Percentiles rank a stretch among this genome's conserved stretches.
phyloP scores from a whole-genome alignment of 2,329 filamentous ascomycete genomes.

The Diaporthe aspalathi region DNA sequence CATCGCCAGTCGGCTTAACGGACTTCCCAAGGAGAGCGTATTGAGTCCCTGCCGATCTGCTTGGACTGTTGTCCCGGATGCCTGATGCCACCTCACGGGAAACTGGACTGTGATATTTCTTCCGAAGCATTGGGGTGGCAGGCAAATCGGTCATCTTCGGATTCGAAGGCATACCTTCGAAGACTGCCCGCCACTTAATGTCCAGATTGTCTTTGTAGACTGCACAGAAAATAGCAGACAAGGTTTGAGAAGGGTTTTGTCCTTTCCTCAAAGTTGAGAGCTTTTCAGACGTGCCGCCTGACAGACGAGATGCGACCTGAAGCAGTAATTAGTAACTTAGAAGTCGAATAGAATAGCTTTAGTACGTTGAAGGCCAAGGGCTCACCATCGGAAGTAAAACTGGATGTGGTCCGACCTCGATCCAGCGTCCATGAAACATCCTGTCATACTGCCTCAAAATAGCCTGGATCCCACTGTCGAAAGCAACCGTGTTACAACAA shows the following conservation, averaged over 20 bases:
- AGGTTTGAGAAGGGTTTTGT: not conserved
- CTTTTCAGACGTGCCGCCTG: not conserved
- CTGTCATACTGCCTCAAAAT: not conserved
- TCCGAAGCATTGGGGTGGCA: not conserved
- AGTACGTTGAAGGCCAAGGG: no score
- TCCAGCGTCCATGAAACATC: constrained; percentile 53
- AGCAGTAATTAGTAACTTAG: not conserved
- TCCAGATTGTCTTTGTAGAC: not conserved
- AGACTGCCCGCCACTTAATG: not conserved
- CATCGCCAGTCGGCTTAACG: not conserved
- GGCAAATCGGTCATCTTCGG: not conserved
- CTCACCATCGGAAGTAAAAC: constrained; percentile 52
- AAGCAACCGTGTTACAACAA: not conserved
- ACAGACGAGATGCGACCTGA: not conserved
- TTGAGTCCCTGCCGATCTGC: not conserved
- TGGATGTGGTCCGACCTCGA: constrained; percentile 77
- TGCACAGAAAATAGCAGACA: constrained; percentile 4
- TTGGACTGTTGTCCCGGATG: not conserved
- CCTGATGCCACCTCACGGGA: not conserved
- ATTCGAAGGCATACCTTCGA: not conserved
- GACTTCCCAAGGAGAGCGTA: not conserved
- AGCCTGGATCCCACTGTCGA: constrained; percentile 16
- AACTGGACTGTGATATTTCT: not conserved
- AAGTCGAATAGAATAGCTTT: not conserved
- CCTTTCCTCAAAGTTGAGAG: not conserved